Evolutionary conservation across 805 yeast genomes (phyloP).

Genomic region (Suhomyces pyralidae): DNA sequence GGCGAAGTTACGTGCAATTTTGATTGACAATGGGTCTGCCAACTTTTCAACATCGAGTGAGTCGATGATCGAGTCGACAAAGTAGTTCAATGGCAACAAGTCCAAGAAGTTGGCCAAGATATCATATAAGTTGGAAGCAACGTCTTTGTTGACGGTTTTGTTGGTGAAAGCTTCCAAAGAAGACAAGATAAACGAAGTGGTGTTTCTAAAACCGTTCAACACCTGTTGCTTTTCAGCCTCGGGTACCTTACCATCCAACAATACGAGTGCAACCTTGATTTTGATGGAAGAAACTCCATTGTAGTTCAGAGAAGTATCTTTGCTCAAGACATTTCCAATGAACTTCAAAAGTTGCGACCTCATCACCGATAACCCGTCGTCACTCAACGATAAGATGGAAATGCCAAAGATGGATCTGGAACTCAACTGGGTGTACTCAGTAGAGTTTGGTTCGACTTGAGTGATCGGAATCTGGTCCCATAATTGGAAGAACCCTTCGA

Average conservation of each 20-base stretch:
- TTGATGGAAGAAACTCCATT: slow-evolving; percentile 33
- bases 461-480: slow-evolving; percentile 49
- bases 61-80: slow-evolving; percentile 56
- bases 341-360: slow-evolving; percentile 55
- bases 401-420: slow-evolving; percentile 63
- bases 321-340: slow-evolving; percentile 46
- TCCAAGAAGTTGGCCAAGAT: slow-evolving; percentile 62
- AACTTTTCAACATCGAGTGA: slow-evolving; percentile 31
- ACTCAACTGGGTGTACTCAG: slow-evolving; percentile 36
- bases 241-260: slow-evolving; percentile 42
- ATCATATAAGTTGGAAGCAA: slow-evolving; percentile 46
- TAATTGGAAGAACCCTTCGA: slow-evolving; percentile 48
- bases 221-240: slow-evolving; percentile 26
- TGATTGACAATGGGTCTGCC: slow-evolving; percentile 40
- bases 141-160: slow-evolving; percentile 14
- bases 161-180: slow-evolving; percentile 36
- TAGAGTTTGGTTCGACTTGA: slow-evolving; percentile 38
- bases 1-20: slow-evolving; percentile 60
- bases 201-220: slow-evolving; percentile 31
- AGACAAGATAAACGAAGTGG: slow-evolving; percentile 33
- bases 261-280: slow-evolving; percentile 50
- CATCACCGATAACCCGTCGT: slow-evolving; percentile 47
- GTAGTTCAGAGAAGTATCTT: slow-evolving; percentile 21
- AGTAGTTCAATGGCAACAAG: slow-evolving; percentile 71
- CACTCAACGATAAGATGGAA: slow-evolving; percentile 49